Evolutionary conservation across 2,329 filamentous ascomycete species (phyloP).

Genomic region (Lachnellula cervina): DNA sequence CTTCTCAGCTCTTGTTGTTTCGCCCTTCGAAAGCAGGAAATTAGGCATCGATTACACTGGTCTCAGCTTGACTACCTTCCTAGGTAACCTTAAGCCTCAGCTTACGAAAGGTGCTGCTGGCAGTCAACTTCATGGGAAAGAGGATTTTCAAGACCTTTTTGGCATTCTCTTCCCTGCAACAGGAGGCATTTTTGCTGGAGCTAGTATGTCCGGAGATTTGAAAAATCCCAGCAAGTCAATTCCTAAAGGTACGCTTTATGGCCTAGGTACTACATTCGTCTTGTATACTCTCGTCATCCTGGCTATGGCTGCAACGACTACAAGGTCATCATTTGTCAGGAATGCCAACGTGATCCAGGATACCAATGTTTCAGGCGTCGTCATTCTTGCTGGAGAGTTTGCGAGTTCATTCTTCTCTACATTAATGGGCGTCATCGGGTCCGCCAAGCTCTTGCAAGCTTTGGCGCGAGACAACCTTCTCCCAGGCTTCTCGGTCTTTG

Average conservation of each 20-base stretch:
- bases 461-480: conserved; percentile 74
- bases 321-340: conserved; percentile 63
- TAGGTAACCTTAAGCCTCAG: conserved; percentile 66
- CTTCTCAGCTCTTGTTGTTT: conserved; percentile 63
- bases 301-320: conserved; percentile 72
- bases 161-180: conserved; percentile 75
- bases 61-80: conserved; percentile 63
- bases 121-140: conserved; percentile 55
- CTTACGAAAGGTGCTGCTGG: conserved; percentile 59
- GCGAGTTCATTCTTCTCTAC: conserved; percentile 80
- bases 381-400: conserved; percentile 78
- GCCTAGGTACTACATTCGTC: conserved; percentile 69
- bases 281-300: conserved; percentile 73
- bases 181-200: conserved; percentile 61
- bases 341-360: conserved; percentile 73
- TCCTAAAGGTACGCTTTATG: conserved; percentile 76
- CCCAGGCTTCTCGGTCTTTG: conserved; percentile 70
- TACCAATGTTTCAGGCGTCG: conserved; percentile 67
- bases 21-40: conserved; percentile 60
- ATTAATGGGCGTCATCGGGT: conserved; percentile 81
- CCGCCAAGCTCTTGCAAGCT: conserved; percentile 79
- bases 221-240: conserved; percentile 80
- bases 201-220: conserved; percentile 86
- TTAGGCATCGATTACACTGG: conserved; percentile 74
- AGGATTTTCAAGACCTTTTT: conserved; percentile 77